Evolutionary conservation across 208 protist species (phyloP).

Genomic region (Acanthamoeba polyphaga): DNA sequence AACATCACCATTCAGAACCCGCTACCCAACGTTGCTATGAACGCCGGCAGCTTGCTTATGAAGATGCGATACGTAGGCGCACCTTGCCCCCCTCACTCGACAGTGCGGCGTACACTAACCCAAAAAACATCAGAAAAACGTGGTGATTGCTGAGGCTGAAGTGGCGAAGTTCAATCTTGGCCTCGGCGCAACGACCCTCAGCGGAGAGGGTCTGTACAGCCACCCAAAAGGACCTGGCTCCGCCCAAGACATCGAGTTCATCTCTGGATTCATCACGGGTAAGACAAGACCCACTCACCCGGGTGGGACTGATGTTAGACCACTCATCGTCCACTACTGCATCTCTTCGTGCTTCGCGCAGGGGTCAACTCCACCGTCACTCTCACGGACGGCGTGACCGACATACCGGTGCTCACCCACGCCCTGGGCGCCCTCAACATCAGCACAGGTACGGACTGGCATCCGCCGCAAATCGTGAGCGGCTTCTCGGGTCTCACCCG

Average conservation of each 20-base stretch:
- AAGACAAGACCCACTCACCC: too few species aligned
- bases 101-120: too few species aligned
- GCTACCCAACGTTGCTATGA: constrained; percentile 43
- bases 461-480: not conserved
- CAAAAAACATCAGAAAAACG: not conserved
- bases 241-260: not conserved
- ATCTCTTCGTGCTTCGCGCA: not conserved
- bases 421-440: not conserved
- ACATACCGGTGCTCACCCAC: constrained; percentile 1
- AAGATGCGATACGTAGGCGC: constrained; percentile 8
- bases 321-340: too few species aligned
- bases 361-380: not conserved
- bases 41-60: not conserved
- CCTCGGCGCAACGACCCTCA: not conserved
- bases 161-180: not conserved
- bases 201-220: not conserved
- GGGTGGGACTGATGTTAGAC: too few species aligned
- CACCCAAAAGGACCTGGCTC: not conserved
- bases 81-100: not conserved
- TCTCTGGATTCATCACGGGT: constrained; percentile 44
- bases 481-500: too few species aligned
- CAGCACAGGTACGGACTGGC: not conserved
- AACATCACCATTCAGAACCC: constrained; percentile 46
- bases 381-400: constrained; percentile 10
- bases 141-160: not conserved